Base-by-base conservation (phyloP, 805 yeast species). In the Saccharomycopsis javanensis region DNA sequence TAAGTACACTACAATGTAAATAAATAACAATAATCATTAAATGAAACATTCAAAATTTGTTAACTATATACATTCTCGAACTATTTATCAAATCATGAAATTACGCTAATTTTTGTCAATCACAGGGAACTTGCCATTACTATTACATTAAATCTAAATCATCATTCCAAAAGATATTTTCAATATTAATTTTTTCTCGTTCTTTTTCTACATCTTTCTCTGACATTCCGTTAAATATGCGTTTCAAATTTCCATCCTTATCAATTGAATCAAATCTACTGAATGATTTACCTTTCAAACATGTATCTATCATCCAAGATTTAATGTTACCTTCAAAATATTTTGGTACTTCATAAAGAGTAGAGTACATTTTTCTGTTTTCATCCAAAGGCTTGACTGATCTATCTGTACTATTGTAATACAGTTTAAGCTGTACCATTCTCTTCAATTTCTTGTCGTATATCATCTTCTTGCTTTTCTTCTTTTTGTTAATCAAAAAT, bases 141-240 rank as follows among this genome's bases (percentile, higher is more conserved):
- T 1, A 42, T 42, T 13, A 42, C 28, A 20, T n/a, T 20, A 42
- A 42, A 42, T 42, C 23, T 15, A 42, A 16, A 15, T 35, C 54
- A 31, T 53, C 55, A n/a, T 54, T 28, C 61, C 61, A 58, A 38
- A 50, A 55, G 13, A 37, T 15, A 30, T 55, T 53, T 27, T 51
- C 34, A 20, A 58, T 25, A 33, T 52, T 56, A 13, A 58, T 31
- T 30, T 35, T 52, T 13, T 55, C 13, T 2, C 25, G 27, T 38
- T 58, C 58, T 34, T 58, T 58, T 6, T 55, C 58, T 3, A 55
- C 18, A 25, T 57, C 59, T n/a, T 34, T 28, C 15, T 38, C 35
- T 16, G 23, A 8, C 55, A 51, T 51, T 10, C 38, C 38, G 18
- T 23, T 45, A 15, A 50, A 50, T 18, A 30, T 27, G 15, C 31